Base-by-base conservation (phyloP, 345 rosid genomes). In the Populus alba region DNA sequence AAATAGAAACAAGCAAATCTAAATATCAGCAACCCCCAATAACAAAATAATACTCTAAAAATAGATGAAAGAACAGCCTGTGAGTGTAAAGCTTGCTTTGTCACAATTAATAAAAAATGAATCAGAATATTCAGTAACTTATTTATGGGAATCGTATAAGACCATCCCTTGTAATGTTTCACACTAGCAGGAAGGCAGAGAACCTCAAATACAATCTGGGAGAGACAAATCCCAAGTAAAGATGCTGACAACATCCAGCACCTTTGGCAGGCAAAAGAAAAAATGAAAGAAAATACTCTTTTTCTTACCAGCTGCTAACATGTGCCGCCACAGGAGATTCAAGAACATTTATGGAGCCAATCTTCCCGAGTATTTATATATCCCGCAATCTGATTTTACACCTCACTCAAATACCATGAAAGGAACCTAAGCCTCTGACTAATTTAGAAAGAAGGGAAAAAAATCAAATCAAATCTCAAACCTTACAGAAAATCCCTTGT, bases 351-450 rank as follows among this genome's bases (percentile, higher is more conserved):
- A 83, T 78, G 39, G 81, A 83, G 84, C 79, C 84, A 77, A 85
- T 85, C 90, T 83, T 85, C 85, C 77, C 31, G 82, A 86, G 86
- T 81, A 85, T 27, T 27, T 27, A 27, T 83, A 81, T 78, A 83
- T 80, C 76, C 88, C 86, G 87, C 88, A 84, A 83, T 85, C 88
- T 61, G 84, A 86, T 87, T 85, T 86, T 90, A 90, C 89, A 86
- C 84, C 89, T 84, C 92, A 87, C 85, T 86, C 87, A 84, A 86
- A 82, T 82, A 83, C 85, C 82, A 86, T 80, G 76, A 83, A 87
- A 83, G 81, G 79, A 86, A 76, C 79, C 87, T 83, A 82, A 76
- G 78, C 80, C 78, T 83, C 74, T 77, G 75, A 39, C 86, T 77
- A 82, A 74, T 53, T 37, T 51, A 22, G 57, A 69, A 45, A 23